Evolutionary conservation across 2,329 filamentous ascomycete genomes (phyloP), one percentile per base, ranked within the genome.

Genomic region (Anthostomella pinea): DNA sequence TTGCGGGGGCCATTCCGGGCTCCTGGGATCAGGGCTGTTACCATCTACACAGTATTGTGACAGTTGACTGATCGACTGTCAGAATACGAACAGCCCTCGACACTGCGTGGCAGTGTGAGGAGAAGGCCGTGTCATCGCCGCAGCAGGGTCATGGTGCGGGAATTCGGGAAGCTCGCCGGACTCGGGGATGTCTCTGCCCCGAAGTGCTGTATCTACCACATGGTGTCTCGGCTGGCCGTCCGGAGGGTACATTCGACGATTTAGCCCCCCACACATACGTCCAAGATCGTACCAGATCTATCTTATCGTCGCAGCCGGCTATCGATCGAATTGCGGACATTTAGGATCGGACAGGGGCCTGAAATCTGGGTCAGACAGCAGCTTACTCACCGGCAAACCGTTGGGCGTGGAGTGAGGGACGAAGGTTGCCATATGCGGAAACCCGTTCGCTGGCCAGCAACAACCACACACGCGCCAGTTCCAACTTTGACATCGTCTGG

Each of bases 351-450:
- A 36, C 42, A 49, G 33, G 38, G 43, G 24, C 42, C 29, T 39
- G 28, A 37, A 42, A 29, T 38, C 26, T 23, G 30, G 37, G 34
- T 37, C 45, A 39, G 46, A 43, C 30, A 33, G 30, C 38, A 40
- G n/a, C n/a, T 33, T 41, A 10, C 31, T 41, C 35, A 28, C 32
- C 33, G 23, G 30, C 9, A 45, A 31, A 33, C 35, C 27, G 45
- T 45, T 47, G 40, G 42, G 38, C 30, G 33, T 23, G 36, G 43
- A 31, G 36, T 34, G 30, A 33, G 36, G 30, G 33, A 29, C 28
- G 24, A 41, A 50, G 39, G 41, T 41, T 45, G 39, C 39, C 32
- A 43, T 39, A 49, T 51, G 53, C 45, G 43, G 39, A 40, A 14
- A 39, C 38, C 53, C 51, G 48, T 22, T 16, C 33, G 39, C 27